Percentiles rank a stretch among this genome's conserved stretches.
Evolutionary conservation across 805 yeast genomes (phyloP).

Genomic region (Wickerhamiella galacta): DNA sequence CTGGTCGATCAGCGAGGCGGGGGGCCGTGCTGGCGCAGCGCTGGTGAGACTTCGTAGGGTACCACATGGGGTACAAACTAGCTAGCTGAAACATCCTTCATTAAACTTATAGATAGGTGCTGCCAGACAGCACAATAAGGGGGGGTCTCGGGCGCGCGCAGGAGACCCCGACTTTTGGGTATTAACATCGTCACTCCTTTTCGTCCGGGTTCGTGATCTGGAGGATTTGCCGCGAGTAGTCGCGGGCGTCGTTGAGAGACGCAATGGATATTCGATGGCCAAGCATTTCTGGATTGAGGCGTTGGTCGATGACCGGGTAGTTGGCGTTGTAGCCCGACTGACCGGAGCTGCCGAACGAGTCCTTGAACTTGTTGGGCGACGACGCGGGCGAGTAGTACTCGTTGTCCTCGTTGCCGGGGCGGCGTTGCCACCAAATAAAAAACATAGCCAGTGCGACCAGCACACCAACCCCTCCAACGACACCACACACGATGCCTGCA

Average conservation of each 20-base stretch:
- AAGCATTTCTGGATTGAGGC: slow-evolving; percentile 58
- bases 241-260: slow-evolving; percentile 71
- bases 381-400: slow-evolving; percentile 21
- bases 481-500: slow-evolving; percentile 46
- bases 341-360: slow-evolving; percentile 17
- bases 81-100: too few relatives aligned
- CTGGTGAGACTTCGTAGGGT: background rate
- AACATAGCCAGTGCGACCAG: slow-evolving; percentile 26
- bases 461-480: slow-evolving; percentile 29
- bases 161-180: background rate
- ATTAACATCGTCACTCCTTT: slow-evolving; percentile 4
- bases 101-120: too few relatives aligned
- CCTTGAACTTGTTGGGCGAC: slow-evolving; percentile 17
- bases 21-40: background rate
- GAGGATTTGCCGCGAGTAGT: slow-evolving; percentile 61
- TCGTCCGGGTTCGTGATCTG: slow-evolving; percentile 84
- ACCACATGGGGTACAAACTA: too few relatives aligned
- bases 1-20: background rate
- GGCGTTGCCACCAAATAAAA: slow-evolving; percentile 28
- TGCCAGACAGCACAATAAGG: too few relatives aligned
- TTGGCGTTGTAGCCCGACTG: slow-evolving; percentile 14
- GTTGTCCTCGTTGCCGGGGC: slow-evolving; percentile 23
- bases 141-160: too few relatives aligned
- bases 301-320: slow-evolving; percentile 35
- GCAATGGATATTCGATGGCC: slow-evolving; percentile 67